Base-by-base conservation (phyloP, 2,329 filamentous ascomycete species). In the Clarireedia paspali region DNA sequence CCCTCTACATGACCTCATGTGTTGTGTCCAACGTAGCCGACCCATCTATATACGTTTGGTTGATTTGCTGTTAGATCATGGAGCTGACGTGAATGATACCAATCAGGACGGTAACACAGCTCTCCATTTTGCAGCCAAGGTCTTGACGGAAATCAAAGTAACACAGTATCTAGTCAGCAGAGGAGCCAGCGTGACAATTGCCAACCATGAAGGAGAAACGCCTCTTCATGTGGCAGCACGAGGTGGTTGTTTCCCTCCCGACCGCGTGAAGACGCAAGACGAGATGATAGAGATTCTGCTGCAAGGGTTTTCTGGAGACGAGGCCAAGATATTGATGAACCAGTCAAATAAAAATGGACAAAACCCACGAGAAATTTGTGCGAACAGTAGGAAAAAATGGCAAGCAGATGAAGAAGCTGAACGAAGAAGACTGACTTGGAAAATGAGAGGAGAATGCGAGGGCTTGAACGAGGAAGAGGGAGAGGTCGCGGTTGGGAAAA, bases 111-210 rank as follows among this genome's bases (percentile, higher is more conserved):
- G 63, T 34, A 60, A 63, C 40, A 66, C 62, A 5, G 47, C 61
- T 51, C 59, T 67, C 4, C 59, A 66, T 51, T 38, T 63, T 27
- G 59, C 64, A 53, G 59, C 63, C n/a, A 59, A 34, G 42, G 58
- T 63, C 56, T n/a, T 65, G 24, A 51, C 49, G 3, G 60, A 67
- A 53, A 56, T 59, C 42, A 47, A 64, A 17, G 58, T 58, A 20
- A 62, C 48, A 17, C 54, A 56, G 39, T 55, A 58, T 57, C 56
- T 66, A 2, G 46, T 66, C 52, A 50, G 40, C 39, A 47, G 38
- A 20, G 60, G 61, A 3, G 60, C 63, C 42, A 57, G 63, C 62
- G 40, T 67, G 47, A 36, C 46, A 14, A 49, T 56, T 15, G 54
- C 30, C 45, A 60, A 63, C 56, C 48, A 50, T 23, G 45, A 58